Evolutionary conservation across 371 early-diverging fungal species (phyloP).

Genomic region (Syncephalastrum monosporum): DNA sequence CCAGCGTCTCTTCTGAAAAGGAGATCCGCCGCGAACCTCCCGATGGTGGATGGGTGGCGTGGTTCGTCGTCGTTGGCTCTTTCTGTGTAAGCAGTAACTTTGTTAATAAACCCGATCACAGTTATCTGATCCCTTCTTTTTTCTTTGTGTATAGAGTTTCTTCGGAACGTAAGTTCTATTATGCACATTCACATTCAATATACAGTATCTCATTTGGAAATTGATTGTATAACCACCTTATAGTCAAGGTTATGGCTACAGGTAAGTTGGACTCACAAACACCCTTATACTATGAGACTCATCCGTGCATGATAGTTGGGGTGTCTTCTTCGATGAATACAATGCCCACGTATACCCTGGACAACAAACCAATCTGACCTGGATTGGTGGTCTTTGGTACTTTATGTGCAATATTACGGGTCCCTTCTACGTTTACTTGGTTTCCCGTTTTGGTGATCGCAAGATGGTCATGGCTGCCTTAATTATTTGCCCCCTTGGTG

Average conservation of each 20-base stretch:
- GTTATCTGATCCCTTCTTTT: background rate
- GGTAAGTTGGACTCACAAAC: slow-evolving; percentile 6
- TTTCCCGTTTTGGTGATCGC: slow-evolving; percentile 26
- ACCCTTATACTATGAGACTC: slow-evolving; percentile 1
- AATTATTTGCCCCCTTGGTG: slow-evolving; percentile 52
- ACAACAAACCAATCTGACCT: slow-evolving; percentile 30
- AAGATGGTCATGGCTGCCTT: slow-evolving; percentile 14
- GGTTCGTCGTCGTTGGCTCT: slow-evolving; percentile 44
- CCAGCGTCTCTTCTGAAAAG: too few relatives aligned
- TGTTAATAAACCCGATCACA: background rate
- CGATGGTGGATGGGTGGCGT: slow-evolving; percentile 34
- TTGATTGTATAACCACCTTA: too few relatives aligned
- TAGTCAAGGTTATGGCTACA: slow-evolving; percentile 32
- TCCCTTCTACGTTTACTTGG: slow-evolving; percentile 44
- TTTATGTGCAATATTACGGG: slow-evolving; percentile 36
- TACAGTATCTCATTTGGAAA: too few relatives aligned
- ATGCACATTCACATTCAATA: too few relatives aligned
- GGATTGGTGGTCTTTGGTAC: slow-evolving; percentile 45
- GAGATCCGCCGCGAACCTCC: slow-evolving; percentile 13
- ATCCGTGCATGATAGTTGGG: slow-evolving; percentile 39
- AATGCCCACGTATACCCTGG: slow-evolving; percentile 27
- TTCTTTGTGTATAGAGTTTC: slow-evolving; percentile 21
- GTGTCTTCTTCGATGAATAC: slow-evolving; percentile 31
- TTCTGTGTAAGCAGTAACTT: slow-evolving; percentile 35
- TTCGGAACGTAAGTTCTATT: slow-evolving; percentile 30